Conservation (phyloP, 2,329 filamentous ascomycete species). For the Arthroderma sp. region DNA sequence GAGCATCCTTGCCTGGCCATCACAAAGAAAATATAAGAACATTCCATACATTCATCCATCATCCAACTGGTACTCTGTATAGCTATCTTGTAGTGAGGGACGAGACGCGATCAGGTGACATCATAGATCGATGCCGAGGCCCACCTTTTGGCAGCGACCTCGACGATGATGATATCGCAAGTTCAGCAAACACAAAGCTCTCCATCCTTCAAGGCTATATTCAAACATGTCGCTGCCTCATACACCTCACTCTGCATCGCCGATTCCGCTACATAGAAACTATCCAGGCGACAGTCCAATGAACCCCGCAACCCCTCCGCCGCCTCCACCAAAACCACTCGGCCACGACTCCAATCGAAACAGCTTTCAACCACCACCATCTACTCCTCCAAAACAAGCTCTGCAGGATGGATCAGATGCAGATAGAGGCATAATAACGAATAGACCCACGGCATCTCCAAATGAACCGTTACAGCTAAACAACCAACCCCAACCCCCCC, state of each 20-base stretch:
- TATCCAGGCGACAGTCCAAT: conserved; percentile 14
- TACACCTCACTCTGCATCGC: conserved; percentile 4
- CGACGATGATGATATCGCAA: no score
- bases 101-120: no score
- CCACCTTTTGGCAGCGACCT: no score
- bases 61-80: no score
- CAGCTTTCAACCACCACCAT: conserved; percentile 44
- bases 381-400: conserved; percentile 17
- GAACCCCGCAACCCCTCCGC: conserved; percentile 47
- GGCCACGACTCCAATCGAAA: conserved; percentile 56
- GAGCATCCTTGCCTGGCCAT: no score
- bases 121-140: no score
- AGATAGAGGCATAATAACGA: conserved; percentile 5
- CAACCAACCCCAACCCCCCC: conserved; percentile 19
- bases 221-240: neutral
- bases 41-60: no score
- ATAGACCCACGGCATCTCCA: conserved; percentile 7
- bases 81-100: no score
- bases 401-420: conserved; percentile 10
- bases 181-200: no score
- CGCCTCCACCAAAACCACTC: conserved; percentile 58
- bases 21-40: no score
- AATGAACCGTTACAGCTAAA: conserved; percentile 8
- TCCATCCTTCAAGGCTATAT: no score
- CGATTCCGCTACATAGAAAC: conserved; percentile 10